Percentiles rank a stretch among this genome's conserved stretches.
Conservation (phyloP, 2,329 filamentous ascomycete species). For the Neonectria coccinea region DNA sequence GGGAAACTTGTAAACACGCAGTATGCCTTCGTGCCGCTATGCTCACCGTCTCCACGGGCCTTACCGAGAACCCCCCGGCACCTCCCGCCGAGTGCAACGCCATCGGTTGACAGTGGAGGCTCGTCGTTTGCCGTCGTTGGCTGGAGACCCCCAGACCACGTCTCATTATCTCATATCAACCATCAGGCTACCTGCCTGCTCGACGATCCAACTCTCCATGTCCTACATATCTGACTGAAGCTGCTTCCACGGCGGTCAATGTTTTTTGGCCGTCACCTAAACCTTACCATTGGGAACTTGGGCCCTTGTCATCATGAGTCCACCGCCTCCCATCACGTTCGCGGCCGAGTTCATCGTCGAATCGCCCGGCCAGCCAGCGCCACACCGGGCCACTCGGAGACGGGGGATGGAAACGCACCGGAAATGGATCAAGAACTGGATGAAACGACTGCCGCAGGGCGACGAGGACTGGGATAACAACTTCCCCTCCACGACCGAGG, state of each 20-base stretch:
- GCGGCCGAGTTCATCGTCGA: conserved; percentile 43
- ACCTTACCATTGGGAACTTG: conserved; percentile 17
- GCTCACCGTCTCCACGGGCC: conserved; percentile 22
- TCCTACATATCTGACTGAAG: neutral
- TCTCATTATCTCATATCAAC: neutral
- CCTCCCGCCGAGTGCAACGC: conserved; percentile 12
- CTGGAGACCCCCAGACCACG: conserved; percentile 5
- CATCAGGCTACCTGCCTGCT: conserved; percentile 1
- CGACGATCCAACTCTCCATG: conserved; percentile 7
- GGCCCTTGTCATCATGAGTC: conserved; percentile 36
- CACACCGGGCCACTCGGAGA: conserved; percentile 42
- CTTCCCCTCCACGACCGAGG: conserved; percentile 38
- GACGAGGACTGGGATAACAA: conserved; percentile 46
- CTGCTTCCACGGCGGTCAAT: conserved; percentile 11
- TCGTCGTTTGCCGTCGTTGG: conserved; percentile 2
- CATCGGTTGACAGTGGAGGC: conserved; percentile 14
- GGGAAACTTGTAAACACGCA: neutral
- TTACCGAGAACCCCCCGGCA: conserved; percentile 19
- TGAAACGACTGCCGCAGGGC: conserved; percentile 43
- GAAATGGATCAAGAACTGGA: conserved; percentile 44
- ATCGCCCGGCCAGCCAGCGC: conserved; percentile 40
- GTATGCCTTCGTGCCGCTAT: conserved; percentile 2
- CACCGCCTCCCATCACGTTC: conserved; percentile 35
- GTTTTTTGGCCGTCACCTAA: conserved; percentile 24
- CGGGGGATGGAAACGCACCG: conserved; percentile 42